Evolutionary conservation across 768 basidiomycete species (phyloP), one percentile per base, ranked within the genome.

Genomic region (Amanita fuliginea): DNA sequence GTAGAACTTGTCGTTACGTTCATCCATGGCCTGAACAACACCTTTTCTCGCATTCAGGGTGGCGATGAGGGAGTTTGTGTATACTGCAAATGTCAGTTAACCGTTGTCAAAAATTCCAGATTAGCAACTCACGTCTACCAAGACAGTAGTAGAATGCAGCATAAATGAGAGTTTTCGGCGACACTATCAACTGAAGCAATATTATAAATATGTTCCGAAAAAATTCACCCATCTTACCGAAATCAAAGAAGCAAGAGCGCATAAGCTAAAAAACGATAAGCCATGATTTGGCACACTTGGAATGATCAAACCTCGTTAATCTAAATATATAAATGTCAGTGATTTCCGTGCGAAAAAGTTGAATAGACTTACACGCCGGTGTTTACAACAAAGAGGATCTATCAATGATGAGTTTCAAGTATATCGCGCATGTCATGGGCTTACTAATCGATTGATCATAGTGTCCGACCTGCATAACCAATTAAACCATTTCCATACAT

Each of bases 91-190:
- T 22, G 19, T 24, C 16, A 49, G 33, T 4, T n/a, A 40, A 22
- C 22, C 4, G 40, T 11, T 35, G 35, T 19, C 41, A 42, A 39
- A 22, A 19, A 16, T 50, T 16, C 52, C 40, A 4, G 32, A 2
- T 2, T 11, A 28, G n/a, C 13, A 36, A 28, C 78, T 57, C 58
- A 81, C 80, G 57, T 49, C 78, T 68, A 21, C 79, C 77, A 35
- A 79, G 70, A 57, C 71, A 75, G 53, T 78, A 80, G 59, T 74
- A 81, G 60, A 81, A 81, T 1, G 69, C 60, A 43, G 79, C 74
- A 52, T 81, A 81, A 46, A 79, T 60, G 62, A 78, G 75, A 0
- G 77, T 73, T 3, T 67, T 34, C 1, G 70, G 70, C 24, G 72
- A 72, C 10, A 66, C 63, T 7, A 65, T 51, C 57, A 79, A 78